Conservation (phyloP, 306 rosid genomes). For the Cotoneaster glaucophyllus region DNA sequence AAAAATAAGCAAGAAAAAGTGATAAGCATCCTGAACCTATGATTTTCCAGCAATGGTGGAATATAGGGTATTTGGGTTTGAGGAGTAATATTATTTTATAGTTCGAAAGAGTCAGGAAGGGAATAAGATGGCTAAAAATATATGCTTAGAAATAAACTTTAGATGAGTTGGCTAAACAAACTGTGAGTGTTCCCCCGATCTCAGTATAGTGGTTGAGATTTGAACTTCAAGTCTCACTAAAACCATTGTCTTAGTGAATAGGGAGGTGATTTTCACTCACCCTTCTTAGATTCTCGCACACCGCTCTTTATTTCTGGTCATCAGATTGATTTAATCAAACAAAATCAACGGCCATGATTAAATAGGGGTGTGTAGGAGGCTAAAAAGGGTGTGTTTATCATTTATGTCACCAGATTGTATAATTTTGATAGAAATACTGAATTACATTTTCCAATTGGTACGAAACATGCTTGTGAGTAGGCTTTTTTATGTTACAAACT, state of each 20-base stretch:
- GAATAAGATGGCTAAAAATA: neutral
- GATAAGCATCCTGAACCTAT: neutral
- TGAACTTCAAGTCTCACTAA: neutral
- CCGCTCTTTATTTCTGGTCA: too few relatives aligned
- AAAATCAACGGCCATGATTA: too few relatives aligned
- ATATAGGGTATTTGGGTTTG: neutral
- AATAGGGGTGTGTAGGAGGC: too few relatives aligned
- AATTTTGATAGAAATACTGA: neutral
- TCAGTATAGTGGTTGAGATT: conserved; percentile 6
- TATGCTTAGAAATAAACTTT: neutral
- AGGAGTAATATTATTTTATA: neutral
- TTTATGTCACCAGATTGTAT: neutral
- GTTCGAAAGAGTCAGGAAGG: neutral
- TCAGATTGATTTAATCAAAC: too few relatives aligned
- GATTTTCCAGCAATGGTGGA: neutral
- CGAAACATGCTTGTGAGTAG: neutral
- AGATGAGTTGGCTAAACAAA: neutral
- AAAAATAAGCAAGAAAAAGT: neutral
- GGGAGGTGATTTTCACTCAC: too few relatives aligned
- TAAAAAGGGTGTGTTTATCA: too few relatives aligned
- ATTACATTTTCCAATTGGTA: neutral
- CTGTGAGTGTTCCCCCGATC: neutral
- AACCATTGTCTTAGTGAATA: neutral
- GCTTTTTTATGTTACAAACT: neutral
- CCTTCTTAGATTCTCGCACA: too few relatives aligned